Evolutionary conservation across 176 grass and related monocot genomes (phyloP), one percentile per base, ranked within the genome.

Genomic region (Raddia guianensis): DNA sequence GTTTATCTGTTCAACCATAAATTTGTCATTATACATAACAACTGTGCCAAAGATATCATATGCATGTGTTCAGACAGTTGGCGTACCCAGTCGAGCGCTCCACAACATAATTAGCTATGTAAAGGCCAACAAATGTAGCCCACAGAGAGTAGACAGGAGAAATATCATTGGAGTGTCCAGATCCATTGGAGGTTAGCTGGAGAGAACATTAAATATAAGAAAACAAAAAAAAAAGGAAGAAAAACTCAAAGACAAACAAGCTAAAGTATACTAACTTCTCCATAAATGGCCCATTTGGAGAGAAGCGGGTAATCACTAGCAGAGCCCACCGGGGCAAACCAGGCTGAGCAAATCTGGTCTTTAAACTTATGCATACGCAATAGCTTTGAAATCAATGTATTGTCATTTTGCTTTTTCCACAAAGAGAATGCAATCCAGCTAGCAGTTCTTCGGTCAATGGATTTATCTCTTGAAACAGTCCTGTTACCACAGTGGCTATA

Each of bases 241-340:
- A 12, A 45, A n/a, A 62, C 66, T n/a, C 33, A 75, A 77, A 70
- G 3, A 69, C 16, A 4, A 2, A 70, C 5, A 63, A 49, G 32
- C 42, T 63, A 16, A 35, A 82, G 50, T 21, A 81, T 62, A 74
- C 48, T 80, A 77, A 95, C 95, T 91, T 98, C 92, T 61, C 92
- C 95, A 86, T 98, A 98, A 81, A 98, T 88, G 42, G 84, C 95
- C 95, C 95, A 98, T 89, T 98, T 98, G 68, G 95, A 95, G 68
- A 94, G 84, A 68, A 98, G 90, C 45, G 95, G 92, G 76, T 98
- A 98, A 70, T 98, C 95, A 51, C 77, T 93, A 74, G 95, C 95
- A 86, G 90, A 93, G 15, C 95, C 95, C 79, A 98, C 95, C 1
- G 95, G 90, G 8, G 92, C 95, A 82, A 98, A 98, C 95, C 95